Evolutionary conservation across 1,284 basidiomycete species (phyloP).

Genomic region (Apiotrichum siamense): DNA sequence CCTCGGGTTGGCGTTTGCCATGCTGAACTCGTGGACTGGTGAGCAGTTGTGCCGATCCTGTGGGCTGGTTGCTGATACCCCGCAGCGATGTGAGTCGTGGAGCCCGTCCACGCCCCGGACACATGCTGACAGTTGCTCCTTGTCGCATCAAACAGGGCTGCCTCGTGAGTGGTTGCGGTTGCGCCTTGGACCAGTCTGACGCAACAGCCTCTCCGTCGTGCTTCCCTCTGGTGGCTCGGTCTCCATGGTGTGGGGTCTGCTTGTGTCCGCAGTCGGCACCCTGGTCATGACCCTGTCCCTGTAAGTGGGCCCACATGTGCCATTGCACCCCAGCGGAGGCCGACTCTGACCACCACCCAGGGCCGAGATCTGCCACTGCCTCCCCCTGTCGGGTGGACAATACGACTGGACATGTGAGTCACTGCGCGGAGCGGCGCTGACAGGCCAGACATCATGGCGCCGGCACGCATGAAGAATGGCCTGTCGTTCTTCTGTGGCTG

Average conservation of each 20-base stretch:
- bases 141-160: conserved; percentile 2
- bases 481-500: conserved; percentile 13
- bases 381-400: conserved; percentile 29
- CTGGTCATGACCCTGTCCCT: conserved; percentile 27
- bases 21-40: conserved; percentile 23
- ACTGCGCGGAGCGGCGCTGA: neutral
- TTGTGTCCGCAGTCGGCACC: conserved; percentile 29
- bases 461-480: neutral
- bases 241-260: conserved; percentile 40
- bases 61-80: conserved; percentile 4
- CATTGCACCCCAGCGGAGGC: neutral
- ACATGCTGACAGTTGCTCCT: too few relatives aligned
- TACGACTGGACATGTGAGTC: conserved; percentile 31
- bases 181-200: neutral
- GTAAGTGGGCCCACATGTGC: conserved; percentile 4
- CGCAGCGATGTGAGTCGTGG: conserved; percentile 11
- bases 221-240: conserved; percentile 38
- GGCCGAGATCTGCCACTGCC: conserved; percentile 7
- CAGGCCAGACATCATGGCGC: conserved; percentile 1
- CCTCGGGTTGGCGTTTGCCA: conserved; percentile 18
- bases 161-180: neutral
- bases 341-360: neutral
- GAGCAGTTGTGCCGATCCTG: neutral
- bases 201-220: conserved; percentile 13
- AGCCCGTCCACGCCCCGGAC: neutral